Evolutionary conservation across 2,329 filamentous ascomycete genomes (phyloP), one percentile per base, ranked within the genome.

Genomic region (Chalaropsis thielavioides): DNA sequence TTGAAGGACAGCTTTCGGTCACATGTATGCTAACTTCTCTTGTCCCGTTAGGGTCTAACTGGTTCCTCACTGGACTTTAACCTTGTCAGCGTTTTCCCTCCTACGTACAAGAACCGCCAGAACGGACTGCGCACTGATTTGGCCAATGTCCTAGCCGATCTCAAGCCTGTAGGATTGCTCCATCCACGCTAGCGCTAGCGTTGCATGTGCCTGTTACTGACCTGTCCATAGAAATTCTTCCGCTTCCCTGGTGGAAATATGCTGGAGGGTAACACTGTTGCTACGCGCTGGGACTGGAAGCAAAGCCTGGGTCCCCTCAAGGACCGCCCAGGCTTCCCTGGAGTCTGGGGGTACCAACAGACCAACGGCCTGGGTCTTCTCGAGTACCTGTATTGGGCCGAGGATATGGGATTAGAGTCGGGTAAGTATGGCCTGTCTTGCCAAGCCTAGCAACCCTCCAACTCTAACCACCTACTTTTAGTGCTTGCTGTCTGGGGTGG

Each of bases 211-310:
- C n/a, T 38, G 24, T 4, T 8, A 13, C 63, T 67, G 54, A 66
- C 58, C 3, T 13, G 15, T 22, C 2, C 24, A 24, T 59, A 75
- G 73, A 78, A 77, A n/a, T 80, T 87, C 69, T 77, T 88, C 56
- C 79, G 86, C 17, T 81, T 87, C 66, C 85, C 85, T 0, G 86
- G 86, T 5, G 85, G 83, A 8, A 86, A 85, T 70, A 85, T 84
- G 75, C 73, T 86, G 1, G 79, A 81, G 70, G 79, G 79, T 0
- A 70, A 73, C 59, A 76, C 73, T 27, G 75, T 77, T 68, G 70
- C 70, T 51, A 75, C 73, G 2, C 76, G 72, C 69, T 81, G 79
- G 79, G 75, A 80, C 69, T 81, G 79, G 79, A 79, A 80, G 68
- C 73, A 81, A 63, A 80, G 79, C 0, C 73, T 84, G 38, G 81